Evolutionary conservation across 1,284 basidiomycete genomes (phyloP), one percentile per base, ranked within the genome.

Genomic region (Fistulina hepatica): DNA sequence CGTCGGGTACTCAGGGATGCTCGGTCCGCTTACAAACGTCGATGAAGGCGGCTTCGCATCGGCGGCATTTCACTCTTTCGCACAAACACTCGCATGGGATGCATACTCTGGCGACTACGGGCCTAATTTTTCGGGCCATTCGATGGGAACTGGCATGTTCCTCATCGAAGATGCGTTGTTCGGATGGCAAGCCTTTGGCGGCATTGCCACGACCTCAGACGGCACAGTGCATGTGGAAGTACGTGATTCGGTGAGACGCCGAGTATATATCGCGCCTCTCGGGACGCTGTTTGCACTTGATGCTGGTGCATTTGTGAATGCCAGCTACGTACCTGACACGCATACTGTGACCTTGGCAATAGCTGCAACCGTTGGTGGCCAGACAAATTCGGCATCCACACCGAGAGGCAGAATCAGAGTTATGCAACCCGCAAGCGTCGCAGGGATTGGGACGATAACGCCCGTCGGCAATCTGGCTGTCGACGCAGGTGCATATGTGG

Each of bases 101-200:
- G 73, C 55, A 2, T 75, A 75, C 48, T 71, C 69, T 4, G 72
- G 71, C 31, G 73, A 76, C 50, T 76, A 74, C 48, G 73, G 73
- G 19, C 73, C 72, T 5, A 73, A 73, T 52, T 73, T 73, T 48
- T 70, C 71, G 40, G 71, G 72, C 9, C 67, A 71, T 47, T 50
- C 66, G 3, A 66, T 74, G 58, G 69, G 71, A 23, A 69, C 67
- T 41, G 69, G 68, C 36, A 67, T 68, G 0, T 71, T 64, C 46
- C 58, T 76, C 49, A 53, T 73, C 39, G 57, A 73, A 42, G 70
- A 75, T 41, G 69, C 71, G 15, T 59, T 65, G 41, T 75, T 74
- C 46, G 73, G 72, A n/a, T 75, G 72, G 71, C 71, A 75, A 52
- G 71, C 70, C 4, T 73, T 74, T 45, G 72, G 72, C 27, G 72